phyloP scores from a whole-genome alignment of 2,329 filamentous ascomycete genomes.

The Cercospora sp. region DNA sequence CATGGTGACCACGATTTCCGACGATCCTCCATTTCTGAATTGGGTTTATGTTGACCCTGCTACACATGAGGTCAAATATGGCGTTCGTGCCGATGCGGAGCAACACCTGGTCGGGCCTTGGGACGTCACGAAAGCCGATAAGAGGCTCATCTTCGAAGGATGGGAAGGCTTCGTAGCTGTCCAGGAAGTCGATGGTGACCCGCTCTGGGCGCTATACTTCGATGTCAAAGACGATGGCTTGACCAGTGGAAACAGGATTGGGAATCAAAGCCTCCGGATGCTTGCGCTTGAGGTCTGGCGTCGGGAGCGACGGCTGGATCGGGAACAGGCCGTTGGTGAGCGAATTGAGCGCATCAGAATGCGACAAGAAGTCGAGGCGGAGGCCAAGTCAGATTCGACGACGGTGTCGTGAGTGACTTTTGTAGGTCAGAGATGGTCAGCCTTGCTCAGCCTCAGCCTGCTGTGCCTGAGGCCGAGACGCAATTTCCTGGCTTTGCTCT shows the following conservation, averaged over 20 bases:
- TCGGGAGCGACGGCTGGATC: constrained; percentile 33
- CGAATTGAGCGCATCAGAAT: constrained; percentile 32
- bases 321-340: constrained; percentile 31
- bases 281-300: constrained; percentile 38
- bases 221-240: constrained; percentile 51
- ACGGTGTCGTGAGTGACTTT: constrained; percentile 18
- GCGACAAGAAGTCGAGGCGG: constrained; percentile 14
- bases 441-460: neutral
- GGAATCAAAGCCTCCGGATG: constrained; percentile 34
- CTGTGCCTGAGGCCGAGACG: too few relatives aligned
- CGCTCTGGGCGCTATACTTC: constrained; percentile 56
- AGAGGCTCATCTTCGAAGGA: constrained; percentile 55
- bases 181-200: constrained; percentile 44
- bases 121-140: constrained; percentile 73
- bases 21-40: constrained; percentile 62
- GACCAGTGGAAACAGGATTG: constrained; percentile 32
- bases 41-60: constrained; percentile 63
- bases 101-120: constrained; percentile 73
- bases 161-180: constrained; percentile 60
- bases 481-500: too few relatives aligned
- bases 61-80: constrained; percentile 62
- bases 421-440: neutral
- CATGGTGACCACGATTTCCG: constrained; percentile 51
- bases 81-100: constrained; percentile 60
- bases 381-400: constrained; percentile 15